These are phyloP conservation scores for Pancytospora epiphaga DNA, from an alignment of 371 early-diverging fungal species.

Conservation along the genomic window DNA sequence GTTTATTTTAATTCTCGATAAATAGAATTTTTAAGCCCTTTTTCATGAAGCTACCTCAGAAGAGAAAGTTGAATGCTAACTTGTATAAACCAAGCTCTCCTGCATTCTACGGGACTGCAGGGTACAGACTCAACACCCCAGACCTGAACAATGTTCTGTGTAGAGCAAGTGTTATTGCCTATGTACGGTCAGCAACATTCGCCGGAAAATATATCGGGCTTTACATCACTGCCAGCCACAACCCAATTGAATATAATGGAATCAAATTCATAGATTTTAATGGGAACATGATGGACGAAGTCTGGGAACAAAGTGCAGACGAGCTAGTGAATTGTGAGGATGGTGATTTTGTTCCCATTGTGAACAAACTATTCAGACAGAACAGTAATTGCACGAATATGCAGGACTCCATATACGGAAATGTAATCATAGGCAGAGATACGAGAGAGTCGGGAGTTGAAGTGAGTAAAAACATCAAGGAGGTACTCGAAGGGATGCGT, in stretches of 20 bases:
- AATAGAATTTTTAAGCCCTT: no score
- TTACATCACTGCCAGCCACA: conserved; percentile 98
- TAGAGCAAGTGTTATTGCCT: conserved; percentile 79
- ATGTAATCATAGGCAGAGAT: conserved; percentile 52
- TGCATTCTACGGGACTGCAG: conserved; percentile 60
- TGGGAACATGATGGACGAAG: conserved; percentile 89
- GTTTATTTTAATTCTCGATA: no score
- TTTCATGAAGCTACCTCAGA: not conserved
- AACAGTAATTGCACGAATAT: conserved; percentile 66
- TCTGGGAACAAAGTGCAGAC: conserved; percentile 86
- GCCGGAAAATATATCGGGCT: conserved; percentile 79
- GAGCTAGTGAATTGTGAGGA: conserved; percentile 75
- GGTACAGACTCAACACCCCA: conserved; percentile 45
- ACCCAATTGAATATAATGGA: conserved; percentile 90
- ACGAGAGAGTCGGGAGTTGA: conserved; percentile 71
- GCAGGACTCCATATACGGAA: conserved; percentile 54
- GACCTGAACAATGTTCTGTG: conserved; percentile 64
- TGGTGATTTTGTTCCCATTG: conserved; percentile 63
- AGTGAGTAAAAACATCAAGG: conserved; percentile 69
- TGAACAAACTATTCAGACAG: conserved; percentile 65
- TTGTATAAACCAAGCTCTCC: conserved; percentile 32
- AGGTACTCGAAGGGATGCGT: conserved; percentile 68
- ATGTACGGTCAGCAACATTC: conserved; percentile 73
- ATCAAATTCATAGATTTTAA: conserved; percentile 92
- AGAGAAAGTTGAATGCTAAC: conserved; percentile 10